Evolutionary conservation across 108 stramenopile species (phyloP).

Genomic region (Skeletonema grethae): DNA sequence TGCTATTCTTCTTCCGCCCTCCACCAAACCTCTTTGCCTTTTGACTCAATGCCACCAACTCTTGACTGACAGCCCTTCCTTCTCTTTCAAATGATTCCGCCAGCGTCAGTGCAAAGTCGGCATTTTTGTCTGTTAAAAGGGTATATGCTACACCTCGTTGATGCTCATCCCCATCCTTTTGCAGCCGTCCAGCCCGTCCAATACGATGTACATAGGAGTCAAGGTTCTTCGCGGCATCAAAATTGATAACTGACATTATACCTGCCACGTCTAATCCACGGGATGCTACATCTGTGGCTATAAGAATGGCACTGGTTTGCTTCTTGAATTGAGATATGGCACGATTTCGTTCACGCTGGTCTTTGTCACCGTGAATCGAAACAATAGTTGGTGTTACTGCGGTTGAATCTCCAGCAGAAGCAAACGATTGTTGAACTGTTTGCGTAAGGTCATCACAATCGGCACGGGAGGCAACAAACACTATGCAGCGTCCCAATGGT

Average conservation of each 20-base stretch:
- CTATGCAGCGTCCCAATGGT: conserved; percentile 68
- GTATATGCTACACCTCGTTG: conserved; percentile 79
- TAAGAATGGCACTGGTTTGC: conserved; percentile 72
- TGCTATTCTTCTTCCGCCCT: conserved; percentile 42
- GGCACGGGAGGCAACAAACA: conserved; percentile 80
- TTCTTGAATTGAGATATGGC: conserved; percentile 89
- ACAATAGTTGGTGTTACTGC: conserved; percentile 46
- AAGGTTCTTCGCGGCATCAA: conserved; percentile 92
- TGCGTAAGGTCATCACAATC: conserved; percentile 69
- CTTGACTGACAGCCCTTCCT: conserved; percentile 56
- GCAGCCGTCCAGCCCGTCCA: conserved; percentile 95
- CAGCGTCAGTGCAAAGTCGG: conserved; percentile 70
- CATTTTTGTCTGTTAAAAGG: conserved; percentile 69
- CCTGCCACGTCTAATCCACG: conserved; percentile 96
- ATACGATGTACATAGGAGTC: conserved; percentile 95
- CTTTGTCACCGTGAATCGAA: conserved; percentile 97
- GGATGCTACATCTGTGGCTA: conserved; percentile 98
- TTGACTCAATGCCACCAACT: conserved; percentile 48
- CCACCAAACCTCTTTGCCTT: conserved; percentile 49
- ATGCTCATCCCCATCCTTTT: conserved; percentile 64
- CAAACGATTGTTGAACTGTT: conserved; percentile 23
- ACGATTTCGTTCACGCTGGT: conserved; percentile 89
- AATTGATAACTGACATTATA: conserved; percentile 91
- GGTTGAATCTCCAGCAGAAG: conserved; percentile 47
- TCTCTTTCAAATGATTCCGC: conserved; percentile 75